These are phyloP conservation scores for Penicillium brasilianum DNA, from an alignment of 2,329 filamentous ascomycete genomes.

Conservation along the genomic window DNA sequence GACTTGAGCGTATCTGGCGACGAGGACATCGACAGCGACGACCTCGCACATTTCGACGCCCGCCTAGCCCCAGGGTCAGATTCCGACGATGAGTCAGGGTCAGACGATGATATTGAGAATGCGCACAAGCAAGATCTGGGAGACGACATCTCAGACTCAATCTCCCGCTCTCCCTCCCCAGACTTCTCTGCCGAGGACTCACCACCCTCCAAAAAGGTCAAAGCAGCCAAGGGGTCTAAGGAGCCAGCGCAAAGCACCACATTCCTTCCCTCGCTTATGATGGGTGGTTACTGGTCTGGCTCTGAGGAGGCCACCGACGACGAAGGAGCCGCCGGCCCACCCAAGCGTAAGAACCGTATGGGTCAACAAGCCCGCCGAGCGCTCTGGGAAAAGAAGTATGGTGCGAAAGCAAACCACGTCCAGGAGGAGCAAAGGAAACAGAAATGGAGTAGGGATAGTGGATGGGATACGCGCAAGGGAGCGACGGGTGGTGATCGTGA, in stretches of 20 bases:
- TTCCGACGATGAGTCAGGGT: conserved; percentile 31
- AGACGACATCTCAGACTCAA: conserved; percentile 40
- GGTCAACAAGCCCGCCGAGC: conserved; percentile 66
- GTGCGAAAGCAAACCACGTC: conserved; percentile 63
- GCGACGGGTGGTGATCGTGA: conserved; percentile 48
- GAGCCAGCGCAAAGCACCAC: conserved; percentile 50
- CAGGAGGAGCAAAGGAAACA: conserved; percentile 47
- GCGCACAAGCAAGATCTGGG: conserved; percentile 20
- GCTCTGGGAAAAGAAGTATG: conserved; percentile 67
- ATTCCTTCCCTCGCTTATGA: conserved; percentile 65
- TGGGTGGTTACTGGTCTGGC: conserved; percentile 67
- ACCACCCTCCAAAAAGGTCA: conserved; percentile 34
- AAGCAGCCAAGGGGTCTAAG: conserved; percentile 24
- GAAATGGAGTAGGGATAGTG: conserved; percentile 51
- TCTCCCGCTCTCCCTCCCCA: conserved; percentile 43
- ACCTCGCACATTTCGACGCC: conserved; percentile 40
- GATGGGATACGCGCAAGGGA: conserved; percentile 64
- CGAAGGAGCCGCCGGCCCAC: conserved; percentile 40
- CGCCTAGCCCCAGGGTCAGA: conserved; percentile 41
- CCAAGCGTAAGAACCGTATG: conserved; percentile 63
- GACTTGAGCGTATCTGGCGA: conserved; percentile 32
- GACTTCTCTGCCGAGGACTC: conserved; percentile 25
- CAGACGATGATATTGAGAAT: conserved; percentile 33
- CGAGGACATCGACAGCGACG: conserved; percentile 34
- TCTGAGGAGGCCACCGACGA: conserved; percentile 61